phyloP scores from a whole-genome alignment of 768 basidiomycete genomes.

The Lentinula guzmanii region DNA sequence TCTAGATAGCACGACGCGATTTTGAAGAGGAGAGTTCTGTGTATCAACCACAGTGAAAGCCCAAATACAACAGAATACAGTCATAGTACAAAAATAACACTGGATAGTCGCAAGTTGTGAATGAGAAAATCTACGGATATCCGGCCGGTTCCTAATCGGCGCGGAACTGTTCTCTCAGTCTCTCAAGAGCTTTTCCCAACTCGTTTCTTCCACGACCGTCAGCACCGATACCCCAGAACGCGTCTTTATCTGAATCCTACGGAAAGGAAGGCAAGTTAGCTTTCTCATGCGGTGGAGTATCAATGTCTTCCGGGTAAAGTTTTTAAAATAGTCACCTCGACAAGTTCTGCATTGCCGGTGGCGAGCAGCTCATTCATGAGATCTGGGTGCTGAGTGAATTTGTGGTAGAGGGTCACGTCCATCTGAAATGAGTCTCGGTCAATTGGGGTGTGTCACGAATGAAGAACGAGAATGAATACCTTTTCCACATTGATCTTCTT shows the following conservation, averaged over 20 bases:
- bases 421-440: slow-evolving; percentile 33
- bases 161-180: slow-evolving; percentile 53
- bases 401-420: slow-evolving; percentile 58
- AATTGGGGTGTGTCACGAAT: not conserved
- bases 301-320: not conserved
- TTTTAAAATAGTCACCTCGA: slow-evolving; percentile 46
- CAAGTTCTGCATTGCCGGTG: slow-evolving; percentile 58
- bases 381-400: slow-evolving; percentile 65
- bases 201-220: slow-evolving; percentile 67
- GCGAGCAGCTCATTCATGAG: slow-evolving; percentile 53
- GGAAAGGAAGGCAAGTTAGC: not conserved
- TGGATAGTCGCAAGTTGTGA: not conserved
- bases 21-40: no score
- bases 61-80: not conserved
- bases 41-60: not conserved
- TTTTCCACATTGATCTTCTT: slow-evolving; percentile 60
- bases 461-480: slow-evolving; percentile 24
- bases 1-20: no score
- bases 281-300: not conserved
- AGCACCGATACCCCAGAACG: slow-evolving; percentile 73
- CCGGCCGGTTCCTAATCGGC: slow-evolving; percentile 9
- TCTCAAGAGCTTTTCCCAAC: slow-evolving; percentile 64
- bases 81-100: not conserved
- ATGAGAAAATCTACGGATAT: not conserved
- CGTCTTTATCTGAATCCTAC: slow-evolving; percentile 69